These are phyloP conservation scores for Phanerochaete sordida DNA, from an alignment of 768 basidiomycete species.

Conservation along the genomic window DNA sequence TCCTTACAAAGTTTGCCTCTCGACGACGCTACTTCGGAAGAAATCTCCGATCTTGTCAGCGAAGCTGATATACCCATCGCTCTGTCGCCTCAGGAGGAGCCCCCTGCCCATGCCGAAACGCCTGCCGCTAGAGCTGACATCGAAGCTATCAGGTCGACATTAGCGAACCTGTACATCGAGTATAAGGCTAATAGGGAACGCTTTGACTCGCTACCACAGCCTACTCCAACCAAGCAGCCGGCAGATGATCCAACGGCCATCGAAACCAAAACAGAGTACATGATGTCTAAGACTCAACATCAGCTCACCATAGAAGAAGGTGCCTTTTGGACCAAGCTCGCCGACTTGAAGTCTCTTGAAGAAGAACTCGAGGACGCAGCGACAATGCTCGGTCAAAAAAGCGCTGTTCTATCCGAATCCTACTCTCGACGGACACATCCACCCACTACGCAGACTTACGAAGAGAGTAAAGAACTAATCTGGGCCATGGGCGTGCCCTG, in stretches of 20 bases:
- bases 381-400: slow-evolving; percentile 42
- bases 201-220: slow-evolving; percentile 9
- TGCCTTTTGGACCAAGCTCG: slow-evolving; percentile 50
- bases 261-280: slow-evolving; percentile 39
- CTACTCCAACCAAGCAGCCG: neutral
- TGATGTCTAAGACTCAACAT: slow-evolving; percentile 60
- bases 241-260: slow-evolving; percentile 20
- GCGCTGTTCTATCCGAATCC: slow-evolving; percentile 56
- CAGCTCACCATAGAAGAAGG: slow-evolving; percentile 61
- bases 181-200: slow-evolving; percentile 21
- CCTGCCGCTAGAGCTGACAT: neutral
- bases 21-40: neutral
- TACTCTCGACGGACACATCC: slow-evolving; percentile 59
- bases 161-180: slow-evolving; percentile 43
- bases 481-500: slow-evolving; percentile 81
- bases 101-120: too few relatives aligned
- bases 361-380: slow-evolving; percentile 19
- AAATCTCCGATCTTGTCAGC: neutral
- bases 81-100: neutral
- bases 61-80: neutral
- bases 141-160: slow-evolving; percentile 27
- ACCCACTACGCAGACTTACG: slow-evolving; percentile 65
- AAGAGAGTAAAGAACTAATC: slow-evolving; percentile 66
- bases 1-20: neutral
- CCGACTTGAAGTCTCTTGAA: slow-evolving; percentile 14